Conservation (phyloP, 169 alveolate species). For the Ichthyophthirius multifiliis region DNA sequence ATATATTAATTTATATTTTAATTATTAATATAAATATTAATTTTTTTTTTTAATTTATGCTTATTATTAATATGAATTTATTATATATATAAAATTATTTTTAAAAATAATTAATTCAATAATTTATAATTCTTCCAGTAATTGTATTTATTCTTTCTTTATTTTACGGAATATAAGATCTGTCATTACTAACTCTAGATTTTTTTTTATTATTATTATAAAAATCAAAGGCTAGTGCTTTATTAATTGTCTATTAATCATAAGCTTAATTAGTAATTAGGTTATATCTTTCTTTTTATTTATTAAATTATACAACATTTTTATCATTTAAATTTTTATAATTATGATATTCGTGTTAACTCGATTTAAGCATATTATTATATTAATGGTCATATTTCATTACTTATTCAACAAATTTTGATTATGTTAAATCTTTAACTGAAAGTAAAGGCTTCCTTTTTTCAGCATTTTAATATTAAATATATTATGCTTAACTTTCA, state of each 20-base stretch:
- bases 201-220: neutral
- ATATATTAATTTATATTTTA: too few relatives aligned
- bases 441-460: neutral
- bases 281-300: neutral
- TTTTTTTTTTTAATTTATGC: too few relatives aligned
- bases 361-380: neutral
- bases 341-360: neutral
- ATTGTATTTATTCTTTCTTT: neutral
- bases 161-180: neutral
- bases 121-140: slow-evolving; percentile 6
- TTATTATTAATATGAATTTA: too few relatives aligned
- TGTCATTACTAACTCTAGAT: neutral
- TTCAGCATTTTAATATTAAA: neutral
- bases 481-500: neutral
- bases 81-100: too few relatives aligned
- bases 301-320: neutral
- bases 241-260: neutral
- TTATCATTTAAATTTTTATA: neutral
- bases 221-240: neutral
- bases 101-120: too few relatives aligned
- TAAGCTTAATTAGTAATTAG: neutral
- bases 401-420: neutral
- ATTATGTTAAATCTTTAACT: neutral
- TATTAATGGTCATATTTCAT: neutral
- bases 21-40: too few relatives aligned